Percentiles rank a stretch among this genome's conserved stretches.
These are phyloP conservation scores for Phytopythium litorale DNA, from an alignment of 352 stramenopile species.

Conservation along the genomic window DNA sequence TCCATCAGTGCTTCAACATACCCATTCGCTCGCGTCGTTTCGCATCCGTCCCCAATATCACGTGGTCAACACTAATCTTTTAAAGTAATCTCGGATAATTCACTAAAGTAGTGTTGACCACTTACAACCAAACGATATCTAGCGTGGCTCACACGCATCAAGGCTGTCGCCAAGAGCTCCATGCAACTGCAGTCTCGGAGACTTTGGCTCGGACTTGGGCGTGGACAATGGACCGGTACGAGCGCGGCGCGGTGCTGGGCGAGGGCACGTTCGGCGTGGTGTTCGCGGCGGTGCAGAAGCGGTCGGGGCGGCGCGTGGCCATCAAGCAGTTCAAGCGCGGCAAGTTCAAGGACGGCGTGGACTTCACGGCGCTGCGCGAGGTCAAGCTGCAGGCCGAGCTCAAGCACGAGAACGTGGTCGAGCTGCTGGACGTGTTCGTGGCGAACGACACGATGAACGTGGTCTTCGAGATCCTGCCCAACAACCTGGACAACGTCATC, in stretches of 20 bases:
- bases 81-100: not conserved
- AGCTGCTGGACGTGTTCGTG: conserved; percentile 87
- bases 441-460: conserved; percentile 89
- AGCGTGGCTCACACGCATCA: not conserved
- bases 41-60: not conserved
- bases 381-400: conserved; percentile 87
- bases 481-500: conserved; percentile 86
- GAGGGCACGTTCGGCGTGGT: conserved; percentile 90
- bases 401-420: conserved; percentile 81
- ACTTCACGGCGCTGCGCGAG: conserved; percentile 88
- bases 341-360: conserved; percentile 87
- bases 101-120: not conserved
- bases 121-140: not conserved
- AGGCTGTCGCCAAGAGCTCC: not conserved
- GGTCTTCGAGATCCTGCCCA: conserved; percentile 86
- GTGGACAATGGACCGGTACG: conserved; percentile 74
- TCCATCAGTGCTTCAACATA: not conserved
- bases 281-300: conserved; percentile 73
- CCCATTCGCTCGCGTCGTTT: not conserved
- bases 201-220: too few relatives aligned
- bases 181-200: not conserved
- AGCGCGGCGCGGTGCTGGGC: conserved; percentile 65
- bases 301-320: conserved; percentile 59
- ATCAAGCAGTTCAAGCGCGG: conserved; percentile 90
- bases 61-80: not conserved